Evolutionary conservation across 208 protist species (phyloP), one percentile per base, ranked within the genome.

Genomic region (Tritrichomonas foetus): DNA sequence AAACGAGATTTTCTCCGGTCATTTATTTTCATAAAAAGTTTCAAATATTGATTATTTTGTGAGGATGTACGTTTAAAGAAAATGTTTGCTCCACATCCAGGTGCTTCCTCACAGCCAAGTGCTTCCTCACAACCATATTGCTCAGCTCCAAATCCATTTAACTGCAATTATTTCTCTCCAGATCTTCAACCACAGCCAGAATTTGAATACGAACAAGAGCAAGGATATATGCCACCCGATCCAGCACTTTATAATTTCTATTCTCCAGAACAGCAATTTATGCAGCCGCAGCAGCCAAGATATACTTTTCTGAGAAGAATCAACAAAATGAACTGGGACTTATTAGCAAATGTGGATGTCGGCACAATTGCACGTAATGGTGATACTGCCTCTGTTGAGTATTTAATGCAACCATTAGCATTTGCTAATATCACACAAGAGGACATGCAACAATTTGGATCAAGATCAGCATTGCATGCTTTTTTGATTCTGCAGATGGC

Each of bases 291-390:
- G 27, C 64, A 11, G 5, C 64, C 64, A 69, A 8, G 3, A 8
- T 69, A n/a, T n/a, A 69, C 64, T 16, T 89, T 89, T 89, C 20
- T 11, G 5, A 3, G 78, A 89, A 89, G 78, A 57, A 89, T 89
- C 39, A 89, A 89, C 39, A 89, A 89, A 57, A 89, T 89, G 78
- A 89, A 89, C 30, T 89, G 78, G 78, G 78, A 89, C 13, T 33
- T 89, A 47, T 57, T 89, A 20, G 41, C 41, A 89, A 89, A 89
- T 57, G 47, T 89, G 33, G 78, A 89, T 61, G 78, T 89, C 57
- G 9, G 11, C 53, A 89, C 78, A 39, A 89, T 89, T 55, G 78
- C 78, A 33, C 3, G 78, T 16, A 89, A 13, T 39, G 47, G 47
- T 39, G 78, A 89, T 36, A 61, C 44, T 33, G 41, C 44, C 27